Evolutionary conservation across 805 yeast species (phyloP).

Genomic region (Yarrowia keelungensis): DNA sequence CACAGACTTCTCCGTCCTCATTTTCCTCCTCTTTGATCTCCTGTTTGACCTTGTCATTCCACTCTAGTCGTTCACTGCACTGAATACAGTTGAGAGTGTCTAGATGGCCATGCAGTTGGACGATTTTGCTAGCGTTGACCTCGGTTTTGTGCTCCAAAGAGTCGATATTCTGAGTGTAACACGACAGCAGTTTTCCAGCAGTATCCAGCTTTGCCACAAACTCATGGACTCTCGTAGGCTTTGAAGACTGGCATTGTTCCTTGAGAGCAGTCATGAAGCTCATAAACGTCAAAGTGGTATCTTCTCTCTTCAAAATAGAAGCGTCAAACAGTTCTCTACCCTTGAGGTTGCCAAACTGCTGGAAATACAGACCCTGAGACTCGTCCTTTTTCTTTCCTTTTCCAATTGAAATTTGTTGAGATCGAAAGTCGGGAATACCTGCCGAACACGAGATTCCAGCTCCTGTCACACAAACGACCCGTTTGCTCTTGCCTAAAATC

Average conservation of each 20-base stretch:
- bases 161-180: conserved; percentile 96
- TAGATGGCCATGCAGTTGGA: conserved; percentile 90
- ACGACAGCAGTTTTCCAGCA: conserved; percentile 72
- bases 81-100: conserved; percentile 76
- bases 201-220: conserved; percentile 69
- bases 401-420: conserved; percentile 21
- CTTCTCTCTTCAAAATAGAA: conserved; percentile 72
- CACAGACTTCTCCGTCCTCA: conserved; percentile 52
- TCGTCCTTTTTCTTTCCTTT: conserved; percentile 10
- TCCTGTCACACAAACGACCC: conserved; percentile 79
- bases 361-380: conserved; percentile 31
- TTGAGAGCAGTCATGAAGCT: conserved; percentile 87
- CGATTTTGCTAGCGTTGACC: conserved; percentile 74
- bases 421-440: conserved; percentile 71
- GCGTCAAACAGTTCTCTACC: conserved; percentile 94
- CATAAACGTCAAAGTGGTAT: conserved; percentile 76
- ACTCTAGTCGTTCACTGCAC: conserved; percentile 59
- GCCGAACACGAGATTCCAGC: conserved; percentile 98
- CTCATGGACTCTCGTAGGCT: conserved; percentile 83
- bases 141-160: conserved; percentile 76
- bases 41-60: conserved; percentile 58
- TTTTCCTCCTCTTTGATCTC: conserved; percentile 62
- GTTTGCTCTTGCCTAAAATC: conserved; percentile 57
- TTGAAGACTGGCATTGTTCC: conserved; percentile 65
- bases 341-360: conserved; percentile 51